Percentiles rank a stretch among this genome's conserved stretches.
Conservation (phyloP, 176 grass and related monocot genomes). For the Metroxylon sagu region DNA sequence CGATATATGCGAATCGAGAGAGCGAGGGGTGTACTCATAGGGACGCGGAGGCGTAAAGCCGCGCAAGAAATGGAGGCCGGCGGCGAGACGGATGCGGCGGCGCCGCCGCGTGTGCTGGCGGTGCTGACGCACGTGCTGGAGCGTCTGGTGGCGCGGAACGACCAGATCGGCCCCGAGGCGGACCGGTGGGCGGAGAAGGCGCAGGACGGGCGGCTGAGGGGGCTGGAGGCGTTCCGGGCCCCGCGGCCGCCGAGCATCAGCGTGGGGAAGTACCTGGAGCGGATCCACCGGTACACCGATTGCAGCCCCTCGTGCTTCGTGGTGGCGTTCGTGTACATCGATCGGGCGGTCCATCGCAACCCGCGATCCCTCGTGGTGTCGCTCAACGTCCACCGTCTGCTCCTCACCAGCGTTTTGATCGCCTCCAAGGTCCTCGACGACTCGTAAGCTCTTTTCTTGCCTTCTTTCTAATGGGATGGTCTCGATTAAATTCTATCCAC, state of each 20-base stretch:
- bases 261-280: constrained; percentile 73
- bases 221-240: constrained; percentile 55
- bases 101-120: constrained; percentile 27
- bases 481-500: no score
- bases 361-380: constrained; percentile 52
- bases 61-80: no score
- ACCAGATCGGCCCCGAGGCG: constrained; percentile 12
- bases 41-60: no score
- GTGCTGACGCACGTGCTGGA: constrained; percentile 48
- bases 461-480: background rate
- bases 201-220: background rate
- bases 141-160: constrained; percentile 71
- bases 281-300: constrained; percentile 59
- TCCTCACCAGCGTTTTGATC: constrained; percentile 65
- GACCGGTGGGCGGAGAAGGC: background rate
- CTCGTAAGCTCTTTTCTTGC: constrained; percentile 33
- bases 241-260: constrained; percentile 42
- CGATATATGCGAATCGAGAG: no score
- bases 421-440: constrained; percentile 94
- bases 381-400: constrained; percentile 67
- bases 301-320: constrained; percentile 69
- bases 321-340: constrained; percentile 61
- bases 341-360: constrained; percentile 47
- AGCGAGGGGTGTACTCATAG: no score
- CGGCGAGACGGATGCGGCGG: background rate